Evolutionary conservation across 139 green algal genomes (phyloP), one percentile per base, ranked within the genome.

Genomic region (Edaphochlamys debaryana): DNA sequence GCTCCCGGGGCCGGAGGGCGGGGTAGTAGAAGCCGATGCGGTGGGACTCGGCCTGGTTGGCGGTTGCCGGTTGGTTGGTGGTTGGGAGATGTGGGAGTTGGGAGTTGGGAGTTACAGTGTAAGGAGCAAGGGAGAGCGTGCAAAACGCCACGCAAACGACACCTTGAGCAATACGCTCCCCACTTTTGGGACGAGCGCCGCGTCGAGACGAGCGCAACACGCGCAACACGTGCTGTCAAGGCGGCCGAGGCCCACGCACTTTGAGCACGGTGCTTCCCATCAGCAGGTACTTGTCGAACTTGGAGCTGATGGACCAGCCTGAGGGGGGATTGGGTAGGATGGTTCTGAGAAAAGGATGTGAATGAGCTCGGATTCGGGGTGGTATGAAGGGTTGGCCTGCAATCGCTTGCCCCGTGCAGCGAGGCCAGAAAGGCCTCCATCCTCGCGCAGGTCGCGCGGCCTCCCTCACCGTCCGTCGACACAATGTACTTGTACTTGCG

Each of bases 231-330:
- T n/a, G n/a, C n/a, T n/a, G n/a, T n/a, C n/a, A n/a, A n/a, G n/a
- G n/a, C n/a, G n/a, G n/a, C n/a, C n/a, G n/a, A n/a, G n/a, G n/a
- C n/a, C n/a, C n/a, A 0, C 56, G 3, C 29, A 81, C 76, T 63
- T 73, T 73, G 41, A 82, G 30, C 34, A 82, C 76, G 30, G 48
- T 17, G 76, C 60, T 73, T 22, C 76, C 76, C 76, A 82, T 20
- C 34, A 82, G 63, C n/a, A 82, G 42, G 32, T 82, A 82, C 64
- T 82, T 82, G 76, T 82, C 76, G 17, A 82, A 82, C 32, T 82
- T 82, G 41, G 76, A 82, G 45, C 63, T 74, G 25, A 82, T 82
- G 60, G 76, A 82, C 76, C 76, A 82, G 41, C 76, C n/a, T n/a
- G n/a, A n/a, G n/a, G n/a, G n/a, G n/a, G n/a, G n/a, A 30, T 8